Evolutionary conservation across 2,329 filamentous ascomycete species (phyloP), one percentile per base, ranked within the genome.

Genomic region (Aspergillus versicolor): DNA sequence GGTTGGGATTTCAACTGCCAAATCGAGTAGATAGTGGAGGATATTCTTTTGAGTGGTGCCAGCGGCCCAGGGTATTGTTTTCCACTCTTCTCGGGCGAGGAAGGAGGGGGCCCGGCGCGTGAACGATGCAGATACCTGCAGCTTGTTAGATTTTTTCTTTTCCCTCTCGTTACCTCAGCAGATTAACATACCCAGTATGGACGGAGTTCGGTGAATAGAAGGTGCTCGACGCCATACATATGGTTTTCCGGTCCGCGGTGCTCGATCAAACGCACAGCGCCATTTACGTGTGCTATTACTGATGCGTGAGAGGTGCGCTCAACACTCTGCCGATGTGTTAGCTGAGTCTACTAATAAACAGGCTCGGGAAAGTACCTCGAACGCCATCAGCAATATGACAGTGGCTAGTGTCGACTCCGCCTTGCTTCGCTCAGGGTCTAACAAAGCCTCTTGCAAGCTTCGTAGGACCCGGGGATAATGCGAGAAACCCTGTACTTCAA

Each of bases 231-330:
- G 1, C 73, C 73, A 56, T 72, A 70, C 50, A 75, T 70, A 57
- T 75, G 73, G 37, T 70, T 74, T 48, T 74, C 72, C 0, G 73
- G 72, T 8, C 73, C 73, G 30, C 73, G 71, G 55, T 75, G 72
- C 46, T 74, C 69, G 21, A 75, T 70, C 51, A 75, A 51, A 32
- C 69, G 70, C 54, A 73, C 58, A 13, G 72, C 73, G 44, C 73
- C 73, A 42, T 64, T 61, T 13, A 73, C 67, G 44, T 75, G 73
- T 27, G 72, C 70, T 1, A 62, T 44, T 7, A 75, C 66, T 17
- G 67, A 70, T 4, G 58, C 65, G 37, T 70, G 64, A 3, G 70
- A 68, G 3, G 73, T 75, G 19, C 73, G 66, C 58, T 74, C 72
- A 47, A 75, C 71, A 37, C 70, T 73, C 67, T 73, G 43, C 8